Base-by-base conservation (phyloP, 176 grass and related monocot genomes). In the Avena eriantha region DNA sequence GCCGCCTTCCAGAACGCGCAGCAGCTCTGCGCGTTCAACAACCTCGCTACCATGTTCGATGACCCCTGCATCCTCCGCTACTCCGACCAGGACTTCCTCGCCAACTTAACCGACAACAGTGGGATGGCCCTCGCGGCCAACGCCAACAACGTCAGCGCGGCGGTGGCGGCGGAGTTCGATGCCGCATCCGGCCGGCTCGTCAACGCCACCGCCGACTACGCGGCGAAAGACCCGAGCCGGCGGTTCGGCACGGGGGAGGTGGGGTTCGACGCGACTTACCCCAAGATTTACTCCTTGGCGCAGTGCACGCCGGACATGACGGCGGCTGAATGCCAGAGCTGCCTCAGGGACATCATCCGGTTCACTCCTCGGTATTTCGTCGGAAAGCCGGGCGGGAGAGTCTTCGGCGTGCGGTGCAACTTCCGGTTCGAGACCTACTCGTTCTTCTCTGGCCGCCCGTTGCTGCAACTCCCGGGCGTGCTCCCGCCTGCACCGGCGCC, bases 231-330 rank as follows among this genome's bases (percentile, higher is more conserved):
- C 81, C 14, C 80, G 2, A 23, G 10, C 41, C 80, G 69, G 46
- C 34, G 50, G 5, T 93, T 96, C 80, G 91, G 73, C 18, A 93
- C 88, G 0, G 94, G 86, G 5, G 70, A 90, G 10, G 58, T 3
- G 36, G 43, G 9, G 1, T 86, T 60, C 35, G 80, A 55, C 41
- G 18, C 5, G 59, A 45, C 48, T 0, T 54, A 79, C 1, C 80
- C 86, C 7, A 82, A 14, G 66, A 85, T 89, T 4, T 91, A 91
- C 77, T 82, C 86, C 8, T 50, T 91, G 80, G 80, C 76, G 65
- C 93, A 95, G 82, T 95, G 93, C 88, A 88, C 77, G 5, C 90
- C 87, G 48, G 88, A 92, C 76, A 61, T 95, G 77, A 33, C 87
- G 49, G 43, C 31, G 31, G 71, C 6, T 2, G 50, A 85, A 4